Conservation (phyloP, 352 stramenopile species). For the Phytopythium sindhum region DNA sequence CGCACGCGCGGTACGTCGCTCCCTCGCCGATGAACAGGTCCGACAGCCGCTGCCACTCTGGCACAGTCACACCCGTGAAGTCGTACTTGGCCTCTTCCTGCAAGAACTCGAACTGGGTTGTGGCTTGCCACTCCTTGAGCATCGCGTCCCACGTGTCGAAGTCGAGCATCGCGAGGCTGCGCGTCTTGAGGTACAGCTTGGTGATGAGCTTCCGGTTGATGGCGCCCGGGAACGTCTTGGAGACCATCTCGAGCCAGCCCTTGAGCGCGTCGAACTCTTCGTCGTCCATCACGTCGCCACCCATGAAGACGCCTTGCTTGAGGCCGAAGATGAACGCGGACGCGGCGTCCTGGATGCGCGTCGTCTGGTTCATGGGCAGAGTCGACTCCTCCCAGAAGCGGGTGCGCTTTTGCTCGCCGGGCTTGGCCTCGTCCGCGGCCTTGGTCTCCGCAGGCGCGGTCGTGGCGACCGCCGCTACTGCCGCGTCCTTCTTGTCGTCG, state of each 20-base stretch:
- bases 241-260: slow-evolving; percentile 71
- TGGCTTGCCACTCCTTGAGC: slow-evolving; percentile 55
- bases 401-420: slow-evolving; percentile 35
- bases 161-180: slow-evolving; percentile 54
- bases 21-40: slow-evolving; percentile 67
- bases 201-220: slow-evolving; percentile 72
- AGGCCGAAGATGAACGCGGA: slow-evolving; percentile 81
- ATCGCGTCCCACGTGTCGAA: slow-evolving; percentile 70
- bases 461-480: background rate
- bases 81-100: slow-evolving; percentile 50
- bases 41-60: slow-evolving; percentile 64
- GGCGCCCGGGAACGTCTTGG: slow-evolving; percentile 62
- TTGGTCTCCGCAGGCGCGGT: slow-evolving; percentile 1
- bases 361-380: slow-evolving; percentile 69
- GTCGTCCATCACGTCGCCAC: slow-evolving; percentile 68
- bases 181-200: slow-evolving; percentile 43
- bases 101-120: slow-evolving; percentile 49
- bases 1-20: slow-evolving; percentile 62
- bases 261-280: slow-evolving; percentile 76
- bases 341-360: slow-evolving; percentile 67
- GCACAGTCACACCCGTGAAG: slow-evolving; percentile 38
- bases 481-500: slow-evolving; percentile 8
- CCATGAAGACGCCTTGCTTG: slow-evolving; percentile 76
- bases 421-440: slow-evolving; percentile 10
- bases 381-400: slow-evolving; percentile 79